Conservation (phyloP, 179 eudicot species). For the Silene noctiflora region DNA sequence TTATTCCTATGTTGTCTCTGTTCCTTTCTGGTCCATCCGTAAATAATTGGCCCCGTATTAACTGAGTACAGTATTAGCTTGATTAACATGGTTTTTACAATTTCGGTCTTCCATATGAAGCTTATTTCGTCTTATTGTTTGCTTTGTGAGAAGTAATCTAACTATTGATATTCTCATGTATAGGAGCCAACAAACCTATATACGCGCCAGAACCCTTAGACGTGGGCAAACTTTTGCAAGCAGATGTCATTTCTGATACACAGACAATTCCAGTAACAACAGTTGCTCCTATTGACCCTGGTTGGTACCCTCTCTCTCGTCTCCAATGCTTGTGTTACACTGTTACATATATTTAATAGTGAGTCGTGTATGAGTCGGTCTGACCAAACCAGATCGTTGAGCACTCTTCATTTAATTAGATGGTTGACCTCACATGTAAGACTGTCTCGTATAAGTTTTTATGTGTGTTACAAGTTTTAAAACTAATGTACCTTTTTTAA, state of each 20-base stretch:
- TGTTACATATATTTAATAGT: neutral
- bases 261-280: constrained; percentile 63
- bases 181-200: constrained; percentile 82
- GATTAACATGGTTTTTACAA: too few species aligned
- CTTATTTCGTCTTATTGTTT: neutral
- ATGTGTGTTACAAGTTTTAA: neutral
- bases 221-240: constrained; percentile 78
- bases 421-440: too few species aligned
- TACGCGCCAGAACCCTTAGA: constrained; percentile 96
- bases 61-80: too few species aligned
- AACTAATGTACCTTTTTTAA: constrained; percentile 17
- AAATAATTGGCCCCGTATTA: too few species aligned
- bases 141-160: constrained; percentile 12
- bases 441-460: too few species aligned
- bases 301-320: constrained; percentile 37
- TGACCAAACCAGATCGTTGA: too few species aligned
- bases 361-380: too few species aligned
- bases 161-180: constrained; percentile 5
- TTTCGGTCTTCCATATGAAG: too few species aligned
- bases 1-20: too few species aligned
- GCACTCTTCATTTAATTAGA: too few species aligned
- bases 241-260: constrained; percentile 56
- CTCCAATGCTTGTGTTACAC: neutral
- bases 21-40: too few species aligned
- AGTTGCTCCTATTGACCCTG: constrained; percentile 61